Evolutionary conservation across 306 rosid genomes (phyloP).

Genomic region (Gastrolobium bilobum): DNA sequence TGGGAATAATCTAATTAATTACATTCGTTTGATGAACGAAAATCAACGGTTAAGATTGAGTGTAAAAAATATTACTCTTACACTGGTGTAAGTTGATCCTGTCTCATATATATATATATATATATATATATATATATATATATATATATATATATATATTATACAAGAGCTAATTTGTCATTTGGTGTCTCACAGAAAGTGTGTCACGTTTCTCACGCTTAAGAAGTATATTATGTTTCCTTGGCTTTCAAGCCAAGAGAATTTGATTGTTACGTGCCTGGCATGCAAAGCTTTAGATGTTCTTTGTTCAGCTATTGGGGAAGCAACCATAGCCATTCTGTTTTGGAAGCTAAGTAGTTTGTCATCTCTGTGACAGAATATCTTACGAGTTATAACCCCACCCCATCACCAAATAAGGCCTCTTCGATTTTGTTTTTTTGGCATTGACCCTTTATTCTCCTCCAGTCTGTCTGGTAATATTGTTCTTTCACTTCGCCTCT

Average conservation of each 20-base stretch:
- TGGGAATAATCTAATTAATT: too few relatives aligned
- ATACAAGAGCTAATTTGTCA: conserved; percentile 44
- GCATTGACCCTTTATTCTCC: conserved; percentile 37
- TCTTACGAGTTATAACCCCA: not conserved
- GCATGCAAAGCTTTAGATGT: conserved; percentile 64
- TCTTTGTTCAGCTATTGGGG: conserved; percentile 46
- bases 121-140: too few relatives aligned
- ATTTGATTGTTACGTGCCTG: conserved; percentile 67
- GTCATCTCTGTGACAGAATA: conserved; percentile 39
- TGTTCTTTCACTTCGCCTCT: not conserved
- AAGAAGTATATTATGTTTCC: conserved; percentile 47
- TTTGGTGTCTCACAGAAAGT: conserved; percentile 32
- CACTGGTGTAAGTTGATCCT: too few relatives aligned
- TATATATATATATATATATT: too few relatives aligned
- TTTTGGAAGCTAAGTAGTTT: conserved; percentile 28
- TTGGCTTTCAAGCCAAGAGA: conserved; percentile 79
- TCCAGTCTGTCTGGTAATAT: conserved; percentile 39
- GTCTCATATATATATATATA: not conserved
- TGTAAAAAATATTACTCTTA: too few relatives aligned
- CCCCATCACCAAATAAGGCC: not conserved
- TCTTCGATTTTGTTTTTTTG: conserved; percentile 23
- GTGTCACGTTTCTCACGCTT: conserved; percentile 33
- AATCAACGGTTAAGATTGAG: too few relatives aligned
- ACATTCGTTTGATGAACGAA: too few relatives aligned
- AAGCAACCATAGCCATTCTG: conserved; percentile 36